phyloP scores from a whole-genome alignment of 179 eudicot genomes.

The Amaranthus tricolor region DNA sequence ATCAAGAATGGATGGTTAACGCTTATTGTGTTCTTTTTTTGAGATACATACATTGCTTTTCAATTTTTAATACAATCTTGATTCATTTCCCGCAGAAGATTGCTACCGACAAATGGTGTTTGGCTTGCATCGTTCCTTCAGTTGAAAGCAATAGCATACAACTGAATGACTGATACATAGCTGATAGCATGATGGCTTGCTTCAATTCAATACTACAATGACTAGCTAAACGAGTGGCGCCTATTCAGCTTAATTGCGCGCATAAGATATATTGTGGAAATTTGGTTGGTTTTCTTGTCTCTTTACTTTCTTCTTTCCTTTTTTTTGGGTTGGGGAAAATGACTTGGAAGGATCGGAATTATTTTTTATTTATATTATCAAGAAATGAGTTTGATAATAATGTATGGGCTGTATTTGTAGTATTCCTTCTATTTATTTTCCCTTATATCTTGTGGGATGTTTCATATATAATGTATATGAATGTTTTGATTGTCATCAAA shows the following conservation, averaged over 20 bases:
- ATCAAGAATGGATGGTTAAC: no score
- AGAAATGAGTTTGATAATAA: constrained; percentile 7
- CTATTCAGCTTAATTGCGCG: neutral
- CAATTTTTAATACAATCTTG: neutral
- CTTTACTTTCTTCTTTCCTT: neutral
- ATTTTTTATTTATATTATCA: constrained; percentile 4
- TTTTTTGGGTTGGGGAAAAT: neutral
- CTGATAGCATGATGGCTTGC: constrained; percentile 8
- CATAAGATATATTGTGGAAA: neutral
- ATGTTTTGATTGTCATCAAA: constrained; percentile 7
- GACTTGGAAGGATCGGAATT: neutral
- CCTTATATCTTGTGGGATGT: neutral
- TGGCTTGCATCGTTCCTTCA: neutral
- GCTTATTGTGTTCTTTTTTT: neutral
- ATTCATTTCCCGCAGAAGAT: neutral
- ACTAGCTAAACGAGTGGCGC: neutral
- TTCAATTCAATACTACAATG: neutral
- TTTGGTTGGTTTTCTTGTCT: neutral
- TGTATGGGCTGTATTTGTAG: neutral
- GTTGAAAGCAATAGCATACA: constrained; percentile 6
- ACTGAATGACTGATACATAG: neutral
- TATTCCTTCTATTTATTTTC: neutral
- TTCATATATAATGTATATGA: neutral
- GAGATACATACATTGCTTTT: no score
- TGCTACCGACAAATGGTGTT: neutral